Conservation (phyloP, 768 basidiomycete genomes). For the Mycena polygramma region DNA sequence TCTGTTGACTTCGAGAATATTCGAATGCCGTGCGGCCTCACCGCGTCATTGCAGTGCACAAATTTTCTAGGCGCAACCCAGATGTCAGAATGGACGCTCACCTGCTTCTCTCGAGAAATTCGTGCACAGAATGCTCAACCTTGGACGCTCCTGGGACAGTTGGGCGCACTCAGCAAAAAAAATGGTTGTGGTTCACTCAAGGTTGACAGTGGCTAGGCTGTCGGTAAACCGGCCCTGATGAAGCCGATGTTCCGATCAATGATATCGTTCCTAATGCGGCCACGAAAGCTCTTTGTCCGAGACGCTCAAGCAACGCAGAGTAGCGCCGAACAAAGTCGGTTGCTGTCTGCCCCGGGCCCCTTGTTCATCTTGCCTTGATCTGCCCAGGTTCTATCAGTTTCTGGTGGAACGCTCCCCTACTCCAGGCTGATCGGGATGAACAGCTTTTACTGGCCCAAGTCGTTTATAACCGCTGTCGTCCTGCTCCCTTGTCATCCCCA, state of each 20-base stretch:
- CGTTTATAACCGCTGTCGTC: slow-evolving; percentile 27
- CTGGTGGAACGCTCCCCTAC: not conserved
- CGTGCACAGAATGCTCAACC: not conserved
- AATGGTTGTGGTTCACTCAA: too few species aligned
- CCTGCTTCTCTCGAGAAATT: not conserved
- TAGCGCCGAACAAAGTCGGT: slow-evolving; percentile 20
- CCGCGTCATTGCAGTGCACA: not conserved
- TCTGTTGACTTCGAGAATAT: not conserved
- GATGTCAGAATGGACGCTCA: too few species aligned
- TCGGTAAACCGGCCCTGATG: not conserved
- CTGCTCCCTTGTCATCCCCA: slow-evolving; percentile 3
- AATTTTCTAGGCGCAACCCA: not conserved
- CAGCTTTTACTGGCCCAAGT: slow-evolving; percentile 26
- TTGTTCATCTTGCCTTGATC: slow-evolving; percentile 15
- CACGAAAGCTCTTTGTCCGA: not conserved
- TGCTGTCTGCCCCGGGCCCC: slow-evolving; percentile 14
- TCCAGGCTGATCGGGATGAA: slow-evolving; percentile 32
- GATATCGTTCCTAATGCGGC: slow-evolving; percentile 7
- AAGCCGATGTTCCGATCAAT: slow-evolving; percentile 3
- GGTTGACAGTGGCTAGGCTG: too few species aligned
- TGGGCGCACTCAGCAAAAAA: too few species aligned
- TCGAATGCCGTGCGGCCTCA: not conserved
- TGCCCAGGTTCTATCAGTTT: not conserved
- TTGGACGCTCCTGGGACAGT: too few species aligned
- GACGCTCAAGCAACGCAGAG: not conserved